Conservation (phyloP, 2,329 filamentous ascomycete genomes). For the Pseudogymnoascus sp. region DNA sequence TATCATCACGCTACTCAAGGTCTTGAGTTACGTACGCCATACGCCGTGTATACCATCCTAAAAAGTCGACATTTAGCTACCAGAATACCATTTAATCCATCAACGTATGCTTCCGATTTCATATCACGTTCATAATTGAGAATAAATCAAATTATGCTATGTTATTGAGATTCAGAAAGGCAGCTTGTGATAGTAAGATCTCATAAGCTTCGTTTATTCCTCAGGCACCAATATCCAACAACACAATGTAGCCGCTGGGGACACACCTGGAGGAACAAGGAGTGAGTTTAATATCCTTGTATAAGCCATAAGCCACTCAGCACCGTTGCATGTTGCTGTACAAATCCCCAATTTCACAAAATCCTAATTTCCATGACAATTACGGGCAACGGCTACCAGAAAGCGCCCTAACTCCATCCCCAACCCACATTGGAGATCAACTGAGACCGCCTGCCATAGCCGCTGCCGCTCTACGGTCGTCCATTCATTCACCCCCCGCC, state of each 20-base stretch:
- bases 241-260: neutral
- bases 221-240: neutral
- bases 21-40: neutral
- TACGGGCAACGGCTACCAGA: neutral
- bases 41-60: neutral
- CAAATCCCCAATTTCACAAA: neutral
- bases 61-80: neutral
- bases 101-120: neutral
- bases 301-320: neutral
- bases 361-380: neutral
- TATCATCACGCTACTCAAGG: neutral
- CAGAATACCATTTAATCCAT: neutral
- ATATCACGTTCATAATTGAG: neutral
- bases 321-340: neutral
- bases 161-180: neutral
- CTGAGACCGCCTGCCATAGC: neutral
- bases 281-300: neutral
- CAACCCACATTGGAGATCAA: neutral
- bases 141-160: neutral
- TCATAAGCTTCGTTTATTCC: neutral
- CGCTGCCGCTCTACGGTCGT: neutral
- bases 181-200: neutral
- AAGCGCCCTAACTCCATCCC: neutral
- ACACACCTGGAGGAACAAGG: neutral
- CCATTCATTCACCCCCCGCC: neutral